phyloP scores from a whole-genome alignment of 2,329 filamentous ascomycete species.

The Didymella arachidicola region DNA sequence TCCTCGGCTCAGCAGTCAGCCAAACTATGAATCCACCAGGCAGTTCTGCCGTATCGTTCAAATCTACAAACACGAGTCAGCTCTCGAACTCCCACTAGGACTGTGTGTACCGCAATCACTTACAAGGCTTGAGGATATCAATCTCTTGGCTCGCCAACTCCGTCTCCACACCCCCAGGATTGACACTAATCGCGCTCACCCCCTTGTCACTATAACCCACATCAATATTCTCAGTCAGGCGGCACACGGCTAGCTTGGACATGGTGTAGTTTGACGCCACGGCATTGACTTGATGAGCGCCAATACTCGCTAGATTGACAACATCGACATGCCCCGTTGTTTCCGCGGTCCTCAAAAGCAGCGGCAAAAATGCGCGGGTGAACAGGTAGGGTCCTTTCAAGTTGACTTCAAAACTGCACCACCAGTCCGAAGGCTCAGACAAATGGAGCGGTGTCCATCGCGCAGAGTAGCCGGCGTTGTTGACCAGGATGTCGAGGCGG shows the following conservation, averaged over 20 bases:
- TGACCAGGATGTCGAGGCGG: constrained; percentile 57
- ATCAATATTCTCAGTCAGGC: constrained; percentile 60
- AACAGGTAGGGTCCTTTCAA: constrained; percentile 59
- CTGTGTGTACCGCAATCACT: neutral
- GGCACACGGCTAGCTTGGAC: constrained; percentile 59
- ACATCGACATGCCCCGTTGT: constrained; percentile 37
- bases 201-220: constrained; percentile 48
- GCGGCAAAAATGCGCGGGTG: constrained; percentile 56
- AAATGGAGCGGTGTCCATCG: constrained; percentile 43
- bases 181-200: constrained; percentile 30
- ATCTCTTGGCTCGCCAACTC: constrained; percentile 17
- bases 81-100: neutral
- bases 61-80: neutral
- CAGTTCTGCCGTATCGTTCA: constrained; percentile 22
- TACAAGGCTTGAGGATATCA: constrained; percentile 6
- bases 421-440: constrained; percentile 50
- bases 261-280: constrained; percentile 53
- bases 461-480: constrained; percentile 56
- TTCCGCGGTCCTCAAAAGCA: constrained; percentile 43
- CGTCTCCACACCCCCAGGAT: constrained; percentile 43
- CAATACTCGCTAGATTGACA: constrained; percentile 59
- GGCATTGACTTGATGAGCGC: constrained; percentile 37
- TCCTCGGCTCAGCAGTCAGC: constrained; percentile 29
- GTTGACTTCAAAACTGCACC: constrained; percentile 59
- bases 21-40: constrained; percentile 28